Evolutionary conservation across 1,284 basidiomycete species (phyloP).

Genomic region (Abortiporus biennis): DNA sequence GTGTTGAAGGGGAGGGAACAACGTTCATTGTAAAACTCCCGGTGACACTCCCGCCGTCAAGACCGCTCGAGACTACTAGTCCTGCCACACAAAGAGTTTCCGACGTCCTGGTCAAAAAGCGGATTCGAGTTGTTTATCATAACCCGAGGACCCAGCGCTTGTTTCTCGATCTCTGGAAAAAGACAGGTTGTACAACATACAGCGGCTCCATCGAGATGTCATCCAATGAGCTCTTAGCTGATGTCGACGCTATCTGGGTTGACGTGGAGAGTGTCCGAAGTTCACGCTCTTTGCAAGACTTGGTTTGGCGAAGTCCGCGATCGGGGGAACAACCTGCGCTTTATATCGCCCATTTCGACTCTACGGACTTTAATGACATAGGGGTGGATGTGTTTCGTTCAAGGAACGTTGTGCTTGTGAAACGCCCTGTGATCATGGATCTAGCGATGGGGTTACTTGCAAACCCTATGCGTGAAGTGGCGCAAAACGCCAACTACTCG

Average conservation of each 20-base stretch:
- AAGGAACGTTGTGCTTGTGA: no score
- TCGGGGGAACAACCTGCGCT: no score
- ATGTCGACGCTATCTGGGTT: constrained; percentile 21
- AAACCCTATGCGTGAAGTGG: no score
- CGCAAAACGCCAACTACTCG: no score
- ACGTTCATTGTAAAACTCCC: constrained; percentile 24
- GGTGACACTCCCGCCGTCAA: constrained; percentile 7
- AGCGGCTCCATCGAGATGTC: no score
- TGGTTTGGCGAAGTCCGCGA: no score
- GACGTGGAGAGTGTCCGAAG: constrained; percentile 21
- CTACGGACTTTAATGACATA: no score
- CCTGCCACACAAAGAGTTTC: constrained; percentile 1
- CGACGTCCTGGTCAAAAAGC: constrained; percentile 11
- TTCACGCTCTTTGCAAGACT: no score
- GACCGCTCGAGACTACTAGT: constrained; percentile 12
- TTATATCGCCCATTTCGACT: no score
- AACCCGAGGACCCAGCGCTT: constrained; percentile 17
- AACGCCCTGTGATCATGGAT: no score
- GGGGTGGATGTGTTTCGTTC: no score
- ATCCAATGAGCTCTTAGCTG: constrained; percentile 13
- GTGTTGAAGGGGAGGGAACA: constrained; percentile 20
- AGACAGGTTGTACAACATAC: constrained; percentile 17
- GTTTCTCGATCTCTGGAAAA: constrained; percentile 18
- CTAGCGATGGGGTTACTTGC: no score
- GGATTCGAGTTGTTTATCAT: constrained; percentile 19